Conservation (phyloP, 2,329 filamentous ascomycete species). For the Aspergillus sclerotialis region DNA sequence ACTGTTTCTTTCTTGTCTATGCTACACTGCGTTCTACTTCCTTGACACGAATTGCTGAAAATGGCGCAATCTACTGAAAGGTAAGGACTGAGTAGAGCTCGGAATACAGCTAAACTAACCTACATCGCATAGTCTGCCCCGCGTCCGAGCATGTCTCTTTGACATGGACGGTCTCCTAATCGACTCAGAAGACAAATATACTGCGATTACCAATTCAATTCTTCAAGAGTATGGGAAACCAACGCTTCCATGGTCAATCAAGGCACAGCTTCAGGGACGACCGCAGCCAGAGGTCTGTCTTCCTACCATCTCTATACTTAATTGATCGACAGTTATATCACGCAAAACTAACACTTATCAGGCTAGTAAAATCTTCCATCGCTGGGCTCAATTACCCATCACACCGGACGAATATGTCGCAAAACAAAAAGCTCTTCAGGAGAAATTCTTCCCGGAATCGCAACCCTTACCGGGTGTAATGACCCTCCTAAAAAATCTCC, state of each 20-base stretch:
- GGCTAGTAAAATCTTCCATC: constrained; percentile 58
- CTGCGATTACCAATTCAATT: constrained; percentile 71
- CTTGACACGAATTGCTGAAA: too few relatives aligned
- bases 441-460: constrained; percentile 64
- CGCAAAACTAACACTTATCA: constrained; percentile 17
- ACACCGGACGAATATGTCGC: constrained; percentile 57
- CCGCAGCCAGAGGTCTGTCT: constrained; percentile 47
- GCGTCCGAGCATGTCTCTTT: constrained; percentile 85
- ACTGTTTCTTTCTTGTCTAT: too few relatives aligned
- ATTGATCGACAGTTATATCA: neutral
- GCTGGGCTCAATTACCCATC: constrained; percentile 84
- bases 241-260: constrained; percentile 82
- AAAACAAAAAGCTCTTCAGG: constrained; percentile 59
- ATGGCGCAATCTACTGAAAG: too few relatives aligned
- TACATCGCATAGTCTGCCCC: constrained; percentile 55
- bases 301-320: neutral
- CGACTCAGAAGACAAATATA: constrained; percentile 88
- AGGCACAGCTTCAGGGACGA: constrained; percentile 73
- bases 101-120: too few relatives aligned
- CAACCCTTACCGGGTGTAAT: constrained; percentile 72
- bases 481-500: constrained; percentile 50
- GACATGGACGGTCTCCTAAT: constrained; percentile 98
- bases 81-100: too few relatives aligned
- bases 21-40: too few relatives aligned
- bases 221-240: constrained; percentile 69